Evolutionary conservation across 2,329 filamentous ascomycete genomes (phyloP).

Genomic region (Corinectria fuckeliana): DNA sequence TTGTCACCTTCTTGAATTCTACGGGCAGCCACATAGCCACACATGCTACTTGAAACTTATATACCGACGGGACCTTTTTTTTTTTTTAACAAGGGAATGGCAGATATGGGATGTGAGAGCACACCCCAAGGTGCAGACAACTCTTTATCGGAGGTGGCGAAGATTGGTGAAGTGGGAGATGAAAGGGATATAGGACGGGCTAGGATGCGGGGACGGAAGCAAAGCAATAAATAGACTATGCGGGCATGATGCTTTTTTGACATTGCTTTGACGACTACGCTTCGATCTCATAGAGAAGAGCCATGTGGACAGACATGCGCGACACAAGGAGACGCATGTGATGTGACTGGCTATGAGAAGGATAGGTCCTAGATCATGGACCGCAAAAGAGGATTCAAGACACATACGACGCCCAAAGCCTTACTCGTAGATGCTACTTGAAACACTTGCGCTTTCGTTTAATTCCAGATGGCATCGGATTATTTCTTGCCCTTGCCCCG

Average conservation of each 20-base stretch:
- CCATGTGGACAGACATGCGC: background rate
- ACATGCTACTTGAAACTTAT: conserved; percentile 2
- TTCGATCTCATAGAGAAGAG: background rate
- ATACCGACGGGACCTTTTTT: conserved; percentile 7
- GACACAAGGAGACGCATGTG: background rate
- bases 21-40: conserved; percentile 9
- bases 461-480: background rate
- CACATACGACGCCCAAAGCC: background rate
- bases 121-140: background rate
- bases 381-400: background rate
- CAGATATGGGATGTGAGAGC: background rate
- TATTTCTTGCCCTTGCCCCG: conserved; percentile 36
- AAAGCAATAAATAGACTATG: conserved; percentile 26
- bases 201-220: background rate
- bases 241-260: conserved; percentile 20
- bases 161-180: background rate
- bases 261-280: background rate
- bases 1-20: conserved; percentile 17
- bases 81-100: background rate
- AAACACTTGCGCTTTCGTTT: background rate
- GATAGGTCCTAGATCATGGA: background rate
- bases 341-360: background rate
- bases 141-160: background rate
- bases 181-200: background rate
- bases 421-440: background rate